These are phyloP conservation scores for Solanum ossicruentum DNA, from an alignment of 257 asterid species.

Conservation along the genomic window DNA sequence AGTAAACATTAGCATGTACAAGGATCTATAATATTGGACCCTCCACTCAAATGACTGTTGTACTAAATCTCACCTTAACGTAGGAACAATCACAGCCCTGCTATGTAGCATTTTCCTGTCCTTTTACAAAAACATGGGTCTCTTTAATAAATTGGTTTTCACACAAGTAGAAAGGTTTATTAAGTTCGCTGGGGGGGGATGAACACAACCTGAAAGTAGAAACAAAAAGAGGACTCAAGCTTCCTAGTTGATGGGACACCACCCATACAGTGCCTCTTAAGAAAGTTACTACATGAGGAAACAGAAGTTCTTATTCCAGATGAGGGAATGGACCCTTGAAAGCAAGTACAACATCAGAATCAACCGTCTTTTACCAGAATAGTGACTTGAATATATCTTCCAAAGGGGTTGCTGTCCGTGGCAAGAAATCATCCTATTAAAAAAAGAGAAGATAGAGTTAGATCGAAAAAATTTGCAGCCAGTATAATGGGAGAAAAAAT, in stretches of 20 bases:
- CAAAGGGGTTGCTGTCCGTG: constrained; percentile 87
- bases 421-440: constrained; percentile 82
- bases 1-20: background rate
- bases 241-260: background rate
- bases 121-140: background rate
- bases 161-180: background rate
- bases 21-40: background rate
- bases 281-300: background rate
- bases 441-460: constrained; percentile 4
- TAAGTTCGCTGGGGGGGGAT: background rate
- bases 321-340: background rate
- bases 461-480: background rate
- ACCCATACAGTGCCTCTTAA: background rate
- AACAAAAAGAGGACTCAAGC: background rate
- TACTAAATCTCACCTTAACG: background rate
- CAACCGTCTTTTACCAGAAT: constrained; percentile 43
- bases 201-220: background rate
- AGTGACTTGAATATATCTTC: constrained; percentile 89
- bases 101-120: too few relatives aligned
- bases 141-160: background rate
- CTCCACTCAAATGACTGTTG: background rate
- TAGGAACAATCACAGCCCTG: background rate
- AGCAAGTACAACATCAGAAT: background rate
- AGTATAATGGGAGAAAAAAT: background rate
- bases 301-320: background rate